A percentile compares a stretch with the other conserved stretches of the same genome.
These are phyloP conservation scores for Acer negundo DNA, from an alignment of 345 rosid species.

Conservation along the genomic window DNA sequence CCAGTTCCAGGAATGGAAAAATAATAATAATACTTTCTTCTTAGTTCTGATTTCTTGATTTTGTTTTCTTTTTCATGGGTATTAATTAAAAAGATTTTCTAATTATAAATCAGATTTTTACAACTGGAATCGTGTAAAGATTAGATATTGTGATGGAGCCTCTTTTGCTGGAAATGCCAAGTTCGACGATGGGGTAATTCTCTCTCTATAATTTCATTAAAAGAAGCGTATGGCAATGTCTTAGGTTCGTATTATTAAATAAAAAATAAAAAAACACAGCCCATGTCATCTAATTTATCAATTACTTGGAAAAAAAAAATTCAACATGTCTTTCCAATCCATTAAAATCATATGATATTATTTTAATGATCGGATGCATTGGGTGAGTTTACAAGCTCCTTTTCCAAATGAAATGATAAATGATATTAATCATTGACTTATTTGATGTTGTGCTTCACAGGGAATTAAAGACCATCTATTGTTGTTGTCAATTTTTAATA, in stretches of 20 bases:
- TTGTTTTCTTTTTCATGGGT: not conserved
- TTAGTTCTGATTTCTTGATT: not conserved
- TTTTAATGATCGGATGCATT: not conserved
- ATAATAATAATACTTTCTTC: not conserved
- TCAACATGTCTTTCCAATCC: too few species aligned
- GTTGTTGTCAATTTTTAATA: not conserved
- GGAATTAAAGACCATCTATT: not conserved
- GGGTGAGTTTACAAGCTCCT: not conserved
- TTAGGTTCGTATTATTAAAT: too few species aligned
- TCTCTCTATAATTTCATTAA: not conserved
- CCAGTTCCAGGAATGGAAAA: not conserved
- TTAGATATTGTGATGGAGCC: conserved; percentile 96
- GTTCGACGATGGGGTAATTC: conserved; percentile 66
- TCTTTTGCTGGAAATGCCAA: conserved; percentile 81
- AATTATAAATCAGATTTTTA: conserved; percentile 64
- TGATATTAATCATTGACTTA: too few species aligned
- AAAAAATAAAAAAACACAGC: too few species aligned
- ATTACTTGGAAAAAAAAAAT: too few species aligned
- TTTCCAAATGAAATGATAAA: not conserved
- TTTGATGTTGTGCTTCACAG: not conserved
- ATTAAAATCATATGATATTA: too few species aligned
- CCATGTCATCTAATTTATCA: too few species aligned
- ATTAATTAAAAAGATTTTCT: not conserved
- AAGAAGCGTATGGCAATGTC: too few species aligned
- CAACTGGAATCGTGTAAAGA: conserved; percentile 95